A percentile compares a stretch with the other conserved stretches of the same genome.
phyloP scores from a whole-genome alignment of 1,284 basidiomycete genomes.

The Sphagnurus paluster region DNA sequence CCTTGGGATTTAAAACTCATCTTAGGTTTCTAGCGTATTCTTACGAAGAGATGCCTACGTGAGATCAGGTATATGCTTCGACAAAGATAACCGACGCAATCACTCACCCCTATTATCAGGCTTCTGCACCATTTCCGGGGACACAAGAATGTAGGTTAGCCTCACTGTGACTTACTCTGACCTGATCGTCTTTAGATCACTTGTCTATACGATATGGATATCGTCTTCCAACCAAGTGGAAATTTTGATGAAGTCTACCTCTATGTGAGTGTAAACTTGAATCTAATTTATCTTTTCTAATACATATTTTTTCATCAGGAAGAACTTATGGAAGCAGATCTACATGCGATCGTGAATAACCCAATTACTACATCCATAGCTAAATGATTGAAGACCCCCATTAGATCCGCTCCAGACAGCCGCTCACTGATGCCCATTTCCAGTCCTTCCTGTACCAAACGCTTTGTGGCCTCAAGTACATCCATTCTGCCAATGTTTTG shows the following conservation, averaged over 20 bases:
- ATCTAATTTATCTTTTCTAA: too few species aligned
- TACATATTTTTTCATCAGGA: conserved; percentile 57
- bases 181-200: conserved; percentile 60
- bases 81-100: conserved; percentile 12
- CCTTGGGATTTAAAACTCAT: background rate
- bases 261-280: conserved; percentile 61
- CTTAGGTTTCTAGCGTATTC: conserved; percentile 62
- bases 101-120: conserved; percentile 37
- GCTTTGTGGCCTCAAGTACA: conserved; percentile 97
- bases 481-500: conserved; percentile 97
- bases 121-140: conserved; percentile 94
- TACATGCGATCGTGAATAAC: conserved; percentile 89
- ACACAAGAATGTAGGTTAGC: conserved; percentile 83
- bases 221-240: conserved; percentile 84
- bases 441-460: conserved; percentile 99
- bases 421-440: conserved; percentile 98
- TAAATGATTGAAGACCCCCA: conserved; percentile 6
- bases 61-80: conserved; percentile 76
- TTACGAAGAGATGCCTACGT: conserved; percentile 92
- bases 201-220: conserved; percentile 96
- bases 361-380: conserved; percentile 2
- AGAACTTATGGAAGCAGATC: conserved; percentile 99
- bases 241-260: conserved; percentile 97
- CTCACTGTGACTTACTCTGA: conserved; percentile 9
- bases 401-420: conserved; percentile 96